Evolutionary conservation across 208 protist species (phyloP), one percentile per base, ranked within the genome.

Genomic region (Leishmania tropica): DNA sequence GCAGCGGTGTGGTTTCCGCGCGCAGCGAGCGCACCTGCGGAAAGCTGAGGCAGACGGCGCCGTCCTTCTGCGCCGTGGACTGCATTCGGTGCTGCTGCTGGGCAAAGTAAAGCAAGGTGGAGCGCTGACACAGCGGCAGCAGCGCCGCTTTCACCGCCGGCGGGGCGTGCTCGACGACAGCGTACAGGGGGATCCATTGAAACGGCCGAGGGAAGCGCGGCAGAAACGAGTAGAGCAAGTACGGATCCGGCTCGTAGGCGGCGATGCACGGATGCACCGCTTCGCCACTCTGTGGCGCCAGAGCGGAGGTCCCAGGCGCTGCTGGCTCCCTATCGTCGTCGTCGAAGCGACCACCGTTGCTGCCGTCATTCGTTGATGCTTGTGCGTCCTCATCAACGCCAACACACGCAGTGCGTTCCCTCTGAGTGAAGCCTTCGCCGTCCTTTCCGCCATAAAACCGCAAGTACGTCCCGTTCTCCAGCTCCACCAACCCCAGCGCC

Each of bases 11-110:
- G 45, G 78, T 86, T 42, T 83, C 79, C 51, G 13, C 45, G 1
- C 70, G 74, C 45, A 87, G 71, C 28, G 75, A 58, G 35, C 78
- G 76, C 24, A 35, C 35, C 6, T 70, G 78, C 3, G 74, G 82
- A 58, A 51, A 54, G 65, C 73, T 31, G 35, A 79, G 74, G 71
- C 77, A 71, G 7, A 92, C 75, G 5, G 35, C 85, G 8, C 88
- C 88, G 67, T 86, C 91, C 1, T 83, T 79, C 24, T 84, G 75
- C 48, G 89, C 82, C 19, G 91, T 84, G 76, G 93, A 94, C 51
- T 89, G 74, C 48, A 93, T 88, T 19, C 73, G 78, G 47, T 94
- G 91, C 84, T 93, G 89, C 84, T 84, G 85, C 82, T 94, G 91
- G 28, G 89, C 87, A 86, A 94, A 94, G 83, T 85, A 94, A 53